Conservation (phyloP, 2,329 filamentous ascomycete species). For the Lachnellula arida region DNA sequence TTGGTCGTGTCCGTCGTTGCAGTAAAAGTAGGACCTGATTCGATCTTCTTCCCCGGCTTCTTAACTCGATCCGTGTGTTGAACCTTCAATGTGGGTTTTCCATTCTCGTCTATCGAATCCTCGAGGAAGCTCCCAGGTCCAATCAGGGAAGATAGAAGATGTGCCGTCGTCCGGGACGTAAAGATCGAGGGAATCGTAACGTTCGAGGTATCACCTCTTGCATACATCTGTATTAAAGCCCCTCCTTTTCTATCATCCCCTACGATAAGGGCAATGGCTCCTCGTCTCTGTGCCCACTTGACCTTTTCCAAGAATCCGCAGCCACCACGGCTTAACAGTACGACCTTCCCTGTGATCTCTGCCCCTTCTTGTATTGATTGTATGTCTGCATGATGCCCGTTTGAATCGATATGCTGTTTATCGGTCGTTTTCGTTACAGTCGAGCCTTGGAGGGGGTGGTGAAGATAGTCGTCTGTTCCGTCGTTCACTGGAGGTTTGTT, state of each 20-base stretch:
- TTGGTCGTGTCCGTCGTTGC: conserved; percentile 27
- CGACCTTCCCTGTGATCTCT: conserved; percentile 90
- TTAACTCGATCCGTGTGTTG: conserved; percentile 37
- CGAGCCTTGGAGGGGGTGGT: conserved; percentile 44
- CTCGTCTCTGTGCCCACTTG: conserved; percentile 91
- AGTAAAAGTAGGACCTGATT: conserved; percentile 27
- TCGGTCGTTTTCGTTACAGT: conserved; percentile 34
- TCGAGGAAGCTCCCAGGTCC: conserved; percentile 63
- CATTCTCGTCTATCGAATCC: conserved; percentile 55
- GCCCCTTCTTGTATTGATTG: conserved; percentile 86
- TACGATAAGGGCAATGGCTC: conserved; percentile 84
- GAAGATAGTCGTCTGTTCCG: conserved; percentile 80
- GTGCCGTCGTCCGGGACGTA: conserved; percentile 90
- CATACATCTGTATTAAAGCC: conserved; percentile 94
- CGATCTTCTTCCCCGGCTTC: conserved; percentile 26
- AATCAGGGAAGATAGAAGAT: conserved; percentile 82
- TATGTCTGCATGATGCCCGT: conserved; percentile 69
- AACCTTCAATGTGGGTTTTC: conserved; percentile 50
- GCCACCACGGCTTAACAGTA: conserved; percentile 83
- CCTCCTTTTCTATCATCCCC: conserved; percentile 89
- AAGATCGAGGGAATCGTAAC: conserved; percentile 92
- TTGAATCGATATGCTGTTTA: conserved; percentile 20
- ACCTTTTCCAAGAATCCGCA: conserved; percentile 97
- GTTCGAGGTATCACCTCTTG: conserved; percentile 92
- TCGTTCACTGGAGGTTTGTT: conserved; percentile 49